These are phyloP conservation scores for Penicillium sp. DNA, from an alignment of 2,329 filamentous ascomycete species.

Conservation along the genomic window DNA sequence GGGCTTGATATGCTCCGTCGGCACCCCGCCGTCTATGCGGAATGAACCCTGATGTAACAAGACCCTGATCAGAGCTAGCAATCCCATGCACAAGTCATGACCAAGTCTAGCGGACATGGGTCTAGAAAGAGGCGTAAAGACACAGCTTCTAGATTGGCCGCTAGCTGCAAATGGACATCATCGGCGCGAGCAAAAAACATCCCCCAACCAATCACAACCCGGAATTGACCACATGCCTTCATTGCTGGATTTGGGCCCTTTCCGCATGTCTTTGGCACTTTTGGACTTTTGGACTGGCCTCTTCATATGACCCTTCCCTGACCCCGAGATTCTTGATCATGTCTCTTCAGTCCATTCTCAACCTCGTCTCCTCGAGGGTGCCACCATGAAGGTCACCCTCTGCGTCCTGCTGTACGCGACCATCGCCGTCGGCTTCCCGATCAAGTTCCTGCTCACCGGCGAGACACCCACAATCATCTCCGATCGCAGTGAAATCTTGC, in stretches of 20 bases:
- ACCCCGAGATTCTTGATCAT: background rate
- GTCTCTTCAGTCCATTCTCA: background rate
- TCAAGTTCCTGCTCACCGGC: slow-evolving; percentile 1
- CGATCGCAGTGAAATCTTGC: background rate
- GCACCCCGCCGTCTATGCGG: no score
- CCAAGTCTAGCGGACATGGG: background rate
- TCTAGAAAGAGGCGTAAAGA: background rate
- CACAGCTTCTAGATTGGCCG: no score
- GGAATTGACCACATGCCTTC: background rate
- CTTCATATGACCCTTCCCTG: background rate
- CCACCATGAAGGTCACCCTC: slow-evolving; percentile 10
- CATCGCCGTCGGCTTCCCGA: slow-evolving; percentile 7
- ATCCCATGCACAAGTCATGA: background rate
- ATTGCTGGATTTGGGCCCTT: background rate
- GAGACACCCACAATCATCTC: slow-evolving; percentile 1
- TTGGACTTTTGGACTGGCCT: no score
- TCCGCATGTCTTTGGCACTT: no score
- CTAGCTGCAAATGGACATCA: no score
- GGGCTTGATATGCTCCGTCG: no score
- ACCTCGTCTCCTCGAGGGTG: background rate
- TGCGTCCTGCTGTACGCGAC: slow-evolving; percentile 1
- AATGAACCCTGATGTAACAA: background rate
- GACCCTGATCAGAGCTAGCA: background rate
- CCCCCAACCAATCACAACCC: background rate
- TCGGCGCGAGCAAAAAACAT: no score